Conservation (phyloP, 352 stramenopile genomes). For the Globisporangium acanthophoron region DNA sequence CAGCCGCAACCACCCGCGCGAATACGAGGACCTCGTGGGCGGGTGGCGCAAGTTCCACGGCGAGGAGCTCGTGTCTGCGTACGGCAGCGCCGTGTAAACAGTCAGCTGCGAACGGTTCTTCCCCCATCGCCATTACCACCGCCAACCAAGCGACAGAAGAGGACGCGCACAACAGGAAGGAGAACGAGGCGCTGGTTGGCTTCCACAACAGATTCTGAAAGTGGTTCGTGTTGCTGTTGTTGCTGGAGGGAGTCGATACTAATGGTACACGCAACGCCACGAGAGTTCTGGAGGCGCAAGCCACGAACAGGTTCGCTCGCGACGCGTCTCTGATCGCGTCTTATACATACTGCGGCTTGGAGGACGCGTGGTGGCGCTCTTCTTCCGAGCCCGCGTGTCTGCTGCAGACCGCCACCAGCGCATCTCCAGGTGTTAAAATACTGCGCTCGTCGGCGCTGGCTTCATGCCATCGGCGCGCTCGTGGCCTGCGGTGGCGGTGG, state of each 20-base stretch:
- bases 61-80: slow-evolving; percentile 62
- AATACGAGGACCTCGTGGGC: slow-evolving; percentile 72
- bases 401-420: background rate
- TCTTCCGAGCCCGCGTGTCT: background rate
- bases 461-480: background rate
- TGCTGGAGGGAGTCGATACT: too few relatives aligned
- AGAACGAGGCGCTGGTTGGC: background rate
- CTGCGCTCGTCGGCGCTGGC: background rate
- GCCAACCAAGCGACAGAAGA: background rate
- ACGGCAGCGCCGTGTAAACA: slow-evolving; percentile 63
- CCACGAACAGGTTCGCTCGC: too few relatives aligned
- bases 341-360: too few relatives aligned
- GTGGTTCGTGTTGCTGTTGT: too few relatives aligned
- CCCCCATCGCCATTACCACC: too few relatives aligned
- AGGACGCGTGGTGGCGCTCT: too few relatives aligned
- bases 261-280: too few relatives aligned
- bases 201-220: too few relatives aligned
- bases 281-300: too few relatives aligned
- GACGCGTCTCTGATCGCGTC: too few relatives aligned
- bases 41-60: slow-evolving; percentile 82
- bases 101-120: background rate
- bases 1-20: slow-evolving; percentile 73
- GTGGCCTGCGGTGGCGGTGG: background rate
- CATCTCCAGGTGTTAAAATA: background rate
- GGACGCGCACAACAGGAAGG: background rate